Base-by-base conservation (phyloP, 345 rosid genomes). In the Lumnitzera racemosa region DNA sequence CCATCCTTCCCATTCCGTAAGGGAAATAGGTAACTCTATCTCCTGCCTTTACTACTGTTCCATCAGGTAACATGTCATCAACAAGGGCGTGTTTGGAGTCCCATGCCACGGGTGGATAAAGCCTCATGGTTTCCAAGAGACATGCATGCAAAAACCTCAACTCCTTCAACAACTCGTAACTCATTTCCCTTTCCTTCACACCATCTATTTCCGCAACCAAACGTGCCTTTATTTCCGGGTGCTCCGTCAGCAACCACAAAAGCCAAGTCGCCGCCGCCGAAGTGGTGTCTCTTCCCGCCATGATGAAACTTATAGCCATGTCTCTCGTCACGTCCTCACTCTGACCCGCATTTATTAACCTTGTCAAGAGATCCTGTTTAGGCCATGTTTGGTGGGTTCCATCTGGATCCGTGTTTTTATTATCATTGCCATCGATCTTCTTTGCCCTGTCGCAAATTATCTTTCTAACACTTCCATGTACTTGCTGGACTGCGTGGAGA, bases 1-100 rank as follows among this genome's bases (percentile, higher is more conserved):
- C 80, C 82, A 81, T 80, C 61, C 90, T 71, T 46, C 88, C 90
- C 95, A 82, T 87, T 10, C 88, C 84, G 24, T 81, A 87, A 11
- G 81, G 76, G 51, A 84, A 78, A 56, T 84, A 87, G 2, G 80
- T 78, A 2, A 81, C 78, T 12, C 81, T 57, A 47, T 74, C 71
- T 1, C 87, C 95, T 69, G 74, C 78, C 11, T 51, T 7, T 10
- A 87, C 70, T 43, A 53, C 74, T 0, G 85, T 82, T 23, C 88
- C 89, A 43, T 87, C 90, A 0, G 87, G 81, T 0, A 84, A 69
- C 8, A 76, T n/a, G 17, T 87, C 90, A 29, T 84, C 87, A 2
- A 67, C 65, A 3, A 25, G 36, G 0, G 85, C 75, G 64, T 75
- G 76, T 60, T 84, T 87, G 24, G 87, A 80, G 54, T 87, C 95